A percentile compares a stretch with the other conserved stretches of the same genome.
phyloP scores from a whole-genome alignment of 257 asterid genomes.

The Schizonepeta tenuifolia region DNA sequence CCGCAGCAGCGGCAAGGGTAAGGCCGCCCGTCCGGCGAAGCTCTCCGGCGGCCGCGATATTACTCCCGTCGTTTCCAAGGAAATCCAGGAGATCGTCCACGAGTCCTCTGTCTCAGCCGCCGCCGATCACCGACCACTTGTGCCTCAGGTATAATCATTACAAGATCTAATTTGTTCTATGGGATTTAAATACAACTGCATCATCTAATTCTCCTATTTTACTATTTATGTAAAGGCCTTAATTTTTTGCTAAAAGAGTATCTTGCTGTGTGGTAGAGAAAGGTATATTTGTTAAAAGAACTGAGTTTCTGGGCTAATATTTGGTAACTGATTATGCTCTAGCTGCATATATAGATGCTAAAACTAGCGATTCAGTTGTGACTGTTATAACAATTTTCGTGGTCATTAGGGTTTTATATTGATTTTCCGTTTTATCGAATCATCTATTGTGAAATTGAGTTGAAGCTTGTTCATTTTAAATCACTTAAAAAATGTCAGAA shows the following conservation, averaged over 20 bases:
- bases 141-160: conserved; percentile 53
- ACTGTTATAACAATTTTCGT: neutral
- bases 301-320: conserved; percentile 5
- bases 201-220: neutral
- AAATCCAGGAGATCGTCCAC: conserved; percentile 82
- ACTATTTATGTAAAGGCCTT: neutral
- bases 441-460: neutral
- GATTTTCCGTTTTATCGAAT: neutral
- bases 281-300: conserved; percentile 17
- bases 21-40: conserved; percentile 36
- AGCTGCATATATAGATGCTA: conserved; percentile 4
- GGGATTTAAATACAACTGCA: neutral
- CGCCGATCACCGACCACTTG: conserved; percentile 68
- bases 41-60: conserved; percentile 42
- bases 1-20: conserved; percentile 45
- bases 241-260: neutral
- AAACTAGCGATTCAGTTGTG: neutral
- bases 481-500: neutral
- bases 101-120: conserved; percentile 46
- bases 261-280: conserved; percentile 10
- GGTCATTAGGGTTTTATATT: neutral
- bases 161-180: conserved; percentile 29
- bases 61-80: conserved; percentile 79
- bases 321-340: conserved; percentile 3
- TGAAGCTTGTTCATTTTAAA: conserved; percentile 11